phyloP scores from a whole-genome alignment of 345 rosid species.

The Microthlaspi erraticum region DNA sequence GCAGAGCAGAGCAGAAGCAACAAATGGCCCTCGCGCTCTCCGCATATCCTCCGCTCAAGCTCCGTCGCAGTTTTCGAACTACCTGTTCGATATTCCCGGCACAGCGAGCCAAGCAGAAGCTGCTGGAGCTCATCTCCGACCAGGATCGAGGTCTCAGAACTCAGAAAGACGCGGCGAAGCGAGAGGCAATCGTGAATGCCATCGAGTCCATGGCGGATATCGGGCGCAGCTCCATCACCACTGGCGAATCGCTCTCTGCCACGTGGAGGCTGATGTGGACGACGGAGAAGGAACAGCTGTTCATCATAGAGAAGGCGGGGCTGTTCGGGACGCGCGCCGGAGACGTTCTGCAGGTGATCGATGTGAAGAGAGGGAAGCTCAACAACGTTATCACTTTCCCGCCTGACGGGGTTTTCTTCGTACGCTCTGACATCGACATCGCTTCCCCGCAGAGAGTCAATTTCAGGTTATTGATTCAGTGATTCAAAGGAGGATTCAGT shows the following conservation, averaged over 20 bases:
- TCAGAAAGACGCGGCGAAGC: constrained; percentile 60
- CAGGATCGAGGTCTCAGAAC: constrained; percentile 86
- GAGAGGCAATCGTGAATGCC: constrained; percentile 64
- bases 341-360: constrained; percentile 90
- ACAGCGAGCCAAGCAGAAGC: constrained; percentile 58
- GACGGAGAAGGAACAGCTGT: constrained; percentile 94
- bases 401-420: constrained; percentile 88
- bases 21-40: constrained; percentile 36
- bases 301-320: constrained; percentile 82
- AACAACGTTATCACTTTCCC: constrained; percentile 93
- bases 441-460: constrained; percentile 81
- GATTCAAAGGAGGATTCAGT: too few relatives aligned
- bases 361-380: constrained; percentile 60
- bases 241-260: constrained; percentile 66
- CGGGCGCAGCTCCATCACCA: constrained; percentile 63
- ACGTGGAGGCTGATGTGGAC: constrained; percentile 95
- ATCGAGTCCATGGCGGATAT: constrained; percentile 66
- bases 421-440: constrained; percentile 68
- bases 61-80: constrained; percentile 28
- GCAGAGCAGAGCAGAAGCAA: background rate
- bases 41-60: constrained; percentile 10
- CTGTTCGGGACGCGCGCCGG: constrained; percentile 77
- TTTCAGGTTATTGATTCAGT: constrained; percentile 53
- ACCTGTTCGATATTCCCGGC: constrained; percentile 52
- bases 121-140: constrained; percentile 75